Evolutionary conservation across 179 eudicot species (phyloP).

Genomic region (Corrigiola litoralis): DNA sequence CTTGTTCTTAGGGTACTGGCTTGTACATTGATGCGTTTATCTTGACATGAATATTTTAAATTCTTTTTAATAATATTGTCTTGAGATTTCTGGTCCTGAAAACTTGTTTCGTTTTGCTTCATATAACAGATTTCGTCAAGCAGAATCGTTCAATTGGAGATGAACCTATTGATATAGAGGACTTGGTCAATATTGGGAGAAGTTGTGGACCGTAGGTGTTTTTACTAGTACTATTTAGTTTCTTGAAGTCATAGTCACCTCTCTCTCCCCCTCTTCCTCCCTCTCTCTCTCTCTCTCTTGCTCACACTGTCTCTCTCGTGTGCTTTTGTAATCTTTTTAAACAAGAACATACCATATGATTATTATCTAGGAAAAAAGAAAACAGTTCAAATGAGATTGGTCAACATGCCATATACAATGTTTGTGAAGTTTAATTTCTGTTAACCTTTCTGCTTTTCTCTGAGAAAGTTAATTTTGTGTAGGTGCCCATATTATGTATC

Average conservation of each 20-base stretch:
- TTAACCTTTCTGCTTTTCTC: too few species aligned
- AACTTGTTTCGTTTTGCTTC: neutral
- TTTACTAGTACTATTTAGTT: slow-evolving; percentile 4
- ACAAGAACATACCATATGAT: too few species aligned
- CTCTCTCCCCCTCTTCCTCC: neutral
- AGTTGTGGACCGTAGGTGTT: slow-evolving; percentile 87
- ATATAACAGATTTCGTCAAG: slow-evolving; percentile 58
- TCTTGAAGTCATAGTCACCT: neutral
- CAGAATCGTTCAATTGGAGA: slow-evolving; percentile 75
- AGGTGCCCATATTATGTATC: slow-evolving; percentile 96
- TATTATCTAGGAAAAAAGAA: too few species aligned
- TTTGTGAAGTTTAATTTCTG: too few species aligned
- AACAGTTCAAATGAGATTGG: neutral
- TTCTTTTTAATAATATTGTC: too few species aligned
- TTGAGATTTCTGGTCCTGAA: neutral
- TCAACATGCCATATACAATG: neutral
- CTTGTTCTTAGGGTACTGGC: too few species aligned
- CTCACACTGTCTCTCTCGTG: neutral
- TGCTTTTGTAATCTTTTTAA: neutral
- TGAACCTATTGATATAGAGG: slow-evolving; percentile 96
- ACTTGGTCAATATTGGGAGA: slow-evolving; percentile 84
- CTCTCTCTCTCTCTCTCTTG: neutral
- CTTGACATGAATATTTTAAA: too few species aligned
- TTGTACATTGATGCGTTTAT: too few species aligned
- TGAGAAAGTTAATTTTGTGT: slow-evolving; percentile 7